Evolutionary conservation across 2,329 filamentous ascomycete species (phyloP).

Genomic region (Gaeumannomyces sp.): DNA sequence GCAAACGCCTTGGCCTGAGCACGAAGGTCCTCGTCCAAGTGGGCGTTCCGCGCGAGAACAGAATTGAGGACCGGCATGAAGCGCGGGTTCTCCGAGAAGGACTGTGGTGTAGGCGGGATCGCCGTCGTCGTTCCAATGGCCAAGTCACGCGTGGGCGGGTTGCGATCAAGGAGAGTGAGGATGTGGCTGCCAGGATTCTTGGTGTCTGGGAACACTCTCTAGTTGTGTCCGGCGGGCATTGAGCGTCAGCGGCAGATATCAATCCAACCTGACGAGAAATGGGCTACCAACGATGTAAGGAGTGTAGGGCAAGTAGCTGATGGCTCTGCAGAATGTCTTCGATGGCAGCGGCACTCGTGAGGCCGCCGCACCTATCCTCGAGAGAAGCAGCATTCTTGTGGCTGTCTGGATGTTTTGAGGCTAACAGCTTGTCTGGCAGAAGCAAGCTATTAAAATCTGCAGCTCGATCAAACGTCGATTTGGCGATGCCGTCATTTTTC

Average conservation of each 20-base stretch:
- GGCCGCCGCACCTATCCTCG: slow-evolving; percentile 1
- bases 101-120: slow-evolving; percentile 54
- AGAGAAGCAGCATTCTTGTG: background rate
- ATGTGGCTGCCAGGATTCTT: slow-evolving; percentile 40
- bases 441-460: background rate
- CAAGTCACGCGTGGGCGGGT: slow-evolving; percentile 46
- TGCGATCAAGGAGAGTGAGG: slow-evolving; percentile 53
- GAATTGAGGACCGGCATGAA: slow-evolving; percentile 40
- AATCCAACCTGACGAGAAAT: too few species aligned
- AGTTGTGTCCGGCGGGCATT: background rate
- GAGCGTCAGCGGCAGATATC: background rate
- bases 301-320: slow-evolving; percentile 45
- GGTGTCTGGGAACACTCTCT: slow-evolving; percentile 54
- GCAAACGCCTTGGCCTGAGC: slow-evolving; percentile 54
- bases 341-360: slow-evolving; percentile 15
- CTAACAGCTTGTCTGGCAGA: background rate
- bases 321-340: slow-evolving; percentile 21
- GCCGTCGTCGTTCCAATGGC: slow-evolving; percentile 53
- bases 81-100: slow-evolving; percentile 51
- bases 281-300: slow-evolving; percentile 43
- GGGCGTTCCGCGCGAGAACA: slow-evolving; percentile 25
- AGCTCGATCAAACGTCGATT: too few species aligned
- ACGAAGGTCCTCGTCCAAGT: slow-evolving; percentile 21
- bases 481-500: background rate
- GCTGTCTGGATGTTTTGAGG: background rate